Evolutionary conservation across 2,329 filamentous ascomycete species (phyloP).

Genomic region (Alternaria sp.): DNA sequence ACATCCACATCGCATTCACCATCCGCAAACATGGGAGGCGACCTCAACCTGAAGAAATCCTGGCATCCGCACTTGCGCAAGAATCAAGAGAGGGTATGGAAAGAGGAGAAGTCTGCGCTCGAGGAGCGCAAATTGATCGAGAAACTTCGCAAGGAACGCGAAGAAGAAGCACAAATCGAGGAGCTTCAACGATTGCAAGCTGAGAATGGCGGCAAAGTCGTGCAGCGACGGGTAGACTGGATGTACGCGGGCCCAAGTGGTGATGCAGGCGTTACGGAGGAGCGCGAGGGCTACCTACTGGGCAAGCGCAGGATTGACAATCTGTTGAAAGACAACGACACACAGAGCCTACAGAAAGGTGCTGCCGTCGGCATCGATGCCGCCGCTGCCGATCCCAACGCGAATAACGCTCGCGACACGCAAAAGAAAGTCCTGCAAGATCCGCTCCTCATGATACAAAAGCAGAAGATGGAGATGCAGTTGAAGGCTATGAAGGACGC

Average conservation of each 20-base stretch:
- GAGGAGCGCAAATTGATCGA: conserved; percentile 95
- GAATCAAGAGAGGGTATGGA: conserved; percentile 91
- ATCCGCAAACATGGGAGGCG: conserved; percentile 79
- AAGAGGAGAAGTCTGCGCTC: conserved; percentile 90
- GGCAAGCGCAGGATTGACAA: conserved; percentile 93
- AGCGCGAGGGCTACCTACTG: conserved; percentile 91
- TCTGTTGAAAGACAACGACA: conserved; percentile 77
- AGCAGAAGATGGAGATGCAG: conserved; percentile 71
- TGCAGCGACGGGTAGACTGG: conserved; percentile 89
- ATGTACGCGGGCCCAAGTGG: conserved; percentile 92
- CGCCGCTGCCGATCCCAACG: conserved; percentile 62
- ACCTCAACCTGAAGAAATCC: conserved; percentile 91
- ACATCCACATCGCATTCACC: not conserved
- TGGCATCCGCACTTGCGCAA: conserved; percentile 89
- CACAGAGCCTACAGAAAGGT: conserved; percentile 76
- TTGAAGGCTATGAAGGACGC: conserved; percentile 70
- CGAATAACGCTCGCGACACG: conserved; percentile 80
- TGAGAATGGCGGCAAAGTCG: conserved; percentile 80
- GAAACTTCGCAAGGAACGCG: conserved; percentile 89
- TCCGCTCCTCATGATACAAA: conserved; percentile 91
- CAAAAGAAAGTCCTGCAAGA: conserved; percentile 89
- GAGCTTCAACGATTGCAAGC: conserved; percentile 88
- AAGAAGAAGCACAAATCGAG: conserved; percentile 91
- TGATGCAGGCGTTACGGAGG: conserved; percentile 74
- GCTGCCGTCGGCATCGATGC: conserved; percentile 55